Conservation (phyloP, 768 basidiomycete species). For the Rickenella mellea region DNA sequence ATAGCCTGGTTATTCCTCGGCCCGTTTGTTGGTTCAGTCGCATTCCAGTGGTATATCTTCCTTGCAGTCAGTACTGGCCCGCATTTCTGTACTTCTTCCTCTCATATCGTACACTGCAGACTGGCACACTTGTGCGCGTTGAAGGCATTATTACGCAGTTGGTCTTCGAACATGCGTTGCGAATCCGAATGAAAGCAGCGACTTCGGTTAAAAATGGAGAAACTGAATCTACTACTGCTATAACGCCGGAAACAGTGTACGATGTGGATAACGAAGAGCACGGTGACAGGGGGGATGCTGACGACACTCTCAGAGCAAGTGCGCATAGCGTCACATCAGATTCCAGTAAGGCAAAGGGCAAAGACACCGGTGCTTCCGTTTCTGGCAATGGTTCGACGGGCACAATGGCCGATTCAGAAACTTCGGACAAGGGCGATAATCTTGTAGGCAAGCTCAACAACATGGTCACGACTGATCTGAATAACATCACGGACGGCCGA, state of each 20-base stretch:
- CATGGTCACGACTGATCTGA: conserved; percentile 29
- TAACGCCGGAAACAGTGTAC: conserved; percentile 11
- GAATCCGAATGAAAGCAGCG: conserved; percentile 51
- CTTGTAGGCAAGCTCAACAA: conserved; percentile 34
- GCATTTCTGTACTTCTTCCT: not conserved
- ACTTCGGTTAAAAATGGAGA: conserved; percentile 2
- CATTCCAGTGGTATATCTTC: conserved; percentile 32
- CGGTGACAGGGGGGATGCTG: conserved; percentile 4
- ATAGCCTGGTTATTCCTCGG: conserved; percentile 25
- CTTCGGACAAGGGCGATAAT: conserved; percentile 6
- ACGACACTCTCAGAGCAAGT: conserved; percentile 4
- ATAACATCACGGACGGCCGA: conserved; percentile 27
- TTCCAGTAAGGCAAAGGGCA: conserved; percentile 3
- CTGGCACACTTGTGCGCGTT: conserved; percentile 34
- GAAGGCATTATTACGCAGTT: conserved; percentile 47
- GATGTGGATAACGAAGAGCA: conserved; percentile 4
- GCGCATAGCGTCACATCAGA: not conserved
- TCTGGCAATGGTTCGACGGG: not conserved
- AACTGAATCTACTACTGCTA: conserved; percentile 8
- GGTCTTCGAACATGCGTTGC: conserved; percentile 47
- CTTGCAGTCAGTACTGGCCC: conserved; percentile 10
- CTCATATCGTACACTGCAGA: conserved; percentile 14
- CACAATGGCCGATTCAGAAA: not conserved
- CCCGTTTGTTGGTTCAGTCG: conserved; percentile 24
- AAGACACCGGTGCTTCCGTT: conserved; percentile 1